Evolutionary conservation across 2,329 filamentous ascomycete species (phyloP), one percentile per base, ranked within the genome.

Genomic region (Beauveria pseudobassiana): DNA sequence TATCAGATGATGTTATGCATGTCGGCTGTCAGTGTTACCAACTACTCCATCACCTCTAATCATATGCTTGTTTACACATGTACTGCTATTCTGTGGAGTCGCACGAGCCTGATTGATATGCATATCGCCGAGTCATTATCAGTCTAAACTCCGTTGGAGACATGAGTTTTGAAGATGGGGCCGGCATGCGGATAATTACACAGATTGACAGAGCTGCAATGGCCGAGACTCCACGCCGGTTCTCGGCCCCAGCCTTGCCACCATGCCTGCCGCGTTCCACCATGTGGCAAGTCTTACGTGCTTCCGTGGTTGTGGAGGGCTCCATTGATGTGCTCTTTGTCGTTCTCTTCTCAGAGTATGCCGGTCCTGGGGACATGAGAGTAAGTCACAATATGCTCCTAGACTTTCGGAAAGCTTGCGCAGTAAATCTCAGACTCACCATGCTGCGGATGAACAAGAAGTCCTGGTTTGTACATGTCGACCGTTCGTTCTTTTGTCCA

Each of bases 381-480:
- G 4, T 40, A 10, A 30, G 46, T 58, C 12, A 38, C n/a, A 18
- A 45, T 28, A 30, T 22, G 16, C 10, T 22, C 9, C 34, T 38
- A 38, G 34, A 38, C 12, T 14, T 16, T 16, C 14, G 34, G 5
- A 38, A 16, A 38, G 12, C 34, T 14, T 38, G 14, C 16, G 12
- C 34, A 38, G 14, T 38, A 16, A 5, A 38, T 38, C 12, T 18
- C 10, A 10, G n/a, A 60, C 49, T 46, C 42, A 60, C 58, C 58
- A 38, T 38, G 49, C 42, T 52, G 50, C 1, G 58, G 58, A 30
- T 60, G 58, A 10, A 53, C 30, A n/a, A 60, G 38, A 2, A 60
- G 49, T 8, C 58, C 58, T 5, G 58, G 58, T n/a, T 60, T 22
- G 28, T 60, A 60, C 49, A 60, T 46, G 49, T 60, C 9, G 9